A percentile compares a stretch with the other conserved stretches of the same genome.
These are phyloP conservation scores for Astrothelium subdiscretum DNA, from an alignment of 495 filamentous ascomycete species.

Conservation along the genomic window DNA sequence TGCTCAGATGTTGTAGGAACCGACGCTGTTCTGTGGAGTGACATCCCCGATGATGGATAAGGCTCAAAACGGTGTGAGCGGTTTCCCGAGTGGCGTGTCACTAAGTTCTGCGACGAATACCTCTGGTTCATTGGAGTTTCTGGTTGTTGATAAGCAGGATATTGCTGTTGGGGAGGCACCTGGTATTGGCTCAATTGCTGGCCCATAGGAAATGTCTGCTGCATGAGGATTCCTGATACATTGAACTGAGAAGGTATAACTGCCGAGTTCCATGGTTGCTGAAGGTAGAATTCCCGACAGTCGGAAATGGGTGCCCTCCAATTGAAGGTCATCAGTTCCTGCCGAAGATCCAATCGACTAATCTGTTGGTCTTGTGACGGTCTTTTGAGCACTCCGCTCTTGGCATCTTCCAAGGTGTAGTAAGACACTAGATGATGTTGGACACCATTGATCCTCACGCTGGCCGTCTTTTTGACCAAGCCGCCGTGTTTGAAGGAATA, in stretches of 20 bases:
- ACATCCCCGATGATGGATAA: not conserved
- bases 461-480: conserved; percentile 86
- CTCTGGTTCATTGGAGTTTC: not conserved
- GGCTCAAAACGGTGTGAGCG: not conserved
- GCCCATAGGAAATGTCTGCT: not conserved
- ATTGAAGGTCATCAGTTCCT: not conserved
- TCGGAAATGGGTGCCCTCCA: not conserved
- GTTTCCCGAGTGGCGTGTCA: not conserved
- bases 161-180: not conserved
- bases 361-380: conserved; percentile 43
- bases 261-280: not conserved
- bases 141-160: not conserved
- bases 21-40: not conserved
- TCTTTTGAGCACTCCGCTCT: conserved; percentile 45
- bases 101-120: not conserved
- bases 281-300: not conserved
- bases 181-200: not conserved
- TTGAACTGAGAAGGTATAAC: not conserved
- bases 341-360: not conserved
- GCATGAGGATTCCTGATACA: not conserved
- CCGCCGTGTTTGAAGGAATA: conserved; percentile 80
- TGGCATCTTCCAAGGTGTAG: conserved; percentile 68
- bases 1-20: not conserved
- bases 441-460: conserved; percentile 54
- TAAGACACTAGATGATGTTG: conserved; percentile 82